Base-by-base conservation (phyloP, 306 rosid genomes). In the Mucuna pruriens region DNA sequence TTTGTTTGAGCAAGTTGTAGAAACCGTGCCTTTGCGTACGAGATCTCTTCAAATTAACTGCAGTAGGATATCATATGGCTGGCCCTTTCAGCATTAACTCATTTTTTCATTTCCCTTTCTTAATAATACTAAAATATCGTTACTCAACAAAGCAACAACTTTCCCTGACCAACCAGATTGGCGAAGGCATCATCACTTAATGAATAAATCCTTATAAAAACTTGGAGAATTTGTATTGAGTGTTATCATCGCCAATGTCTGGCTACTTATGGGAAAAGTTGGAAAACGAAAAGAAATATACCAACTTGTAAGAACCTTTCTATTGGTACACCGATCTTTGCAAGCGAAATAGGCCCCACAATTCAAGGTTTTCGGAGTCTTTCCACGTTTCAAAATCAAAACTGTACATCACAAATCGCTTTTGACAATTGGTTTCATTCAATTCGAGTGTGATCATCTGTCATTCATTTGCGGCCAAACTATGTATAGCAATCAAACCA, bases 1-100 rank as follows among this genome's bases (percentile, higher is more conserved):
- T 74, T 74, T 74, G 82, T 72, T 77, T 76, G 75, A 45, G 72
- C 29, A 83, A 39, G 19, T 49, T 29, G 76, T 44, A 40, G 62
- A 73, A 80, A 12, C 38, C 29, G 2, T 5, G 63, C 11, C 57
- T 22, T 7, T 19, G 73, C 29, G 17, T 71, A 25, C 48, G 26
- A 74, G 26, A 74, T 78, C 45, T 71, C 67, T 46, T 73, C 54
- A 17, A 80, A 49, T 60, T 84, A 75, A 69, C 75, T 49, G 1
- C 20, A 52, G 69, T 69, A 57, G 66, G 8, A 48, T 72, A 12
- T 29, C 22, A 40, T 34, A 60, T 74, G 48, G 69, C 15, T 36
- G 68, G 38, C 61, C 40, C 1, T 12, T 20, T 2, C 40, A 75
- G 73, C 70, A 9, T 71, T 40, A 51, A 66, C 69, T 48, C 23